Conservation (phyloP, 225 moss, liverwort and hornwort species). For the Antitrichia curtipendula region DNA sequence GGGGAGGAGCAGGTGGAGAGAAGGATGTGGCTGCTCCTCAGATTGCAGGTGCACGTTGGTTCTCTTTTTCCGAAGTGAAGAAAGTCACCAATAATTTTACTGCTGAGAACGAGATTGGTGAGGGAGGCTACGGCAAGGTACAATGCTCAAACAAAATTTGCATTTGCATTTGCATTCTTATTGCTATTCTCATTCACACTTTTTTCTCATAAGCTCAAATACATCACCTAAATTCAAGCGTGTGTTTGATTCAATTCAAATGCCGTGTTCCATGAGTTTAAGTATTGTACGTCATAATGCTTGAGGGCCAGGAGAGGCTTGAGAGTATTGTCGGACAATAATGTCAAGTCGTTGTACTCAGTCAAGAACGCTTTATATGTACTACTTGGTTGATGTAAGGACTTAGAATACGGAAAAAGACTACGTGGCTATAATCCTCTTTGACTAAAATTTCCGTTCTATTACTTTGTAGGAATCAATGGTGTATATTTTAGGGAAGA, state of each 20-base stretch:
- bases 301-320: neutral
- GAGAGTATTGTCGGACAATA: neutral
- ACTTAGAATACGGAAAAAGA: neutral
- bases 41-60: constrained; percentile 53
- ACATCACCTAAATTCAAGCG: neutral
- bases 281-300: neutral
- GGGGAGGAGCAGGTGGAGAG: constrained; percentile 46
- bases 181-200: neutral
- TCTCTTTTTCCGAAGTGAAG: constrained; percentile 61
- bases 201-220: neutral
- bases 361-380: neutral
- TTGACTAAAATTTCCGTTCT: neutral
- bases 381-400: neutral
- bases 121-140: constrained; percentile 86
- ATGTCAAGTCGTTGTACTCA: neutral
- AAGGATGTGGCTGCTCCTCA: constrained; percentile 66
- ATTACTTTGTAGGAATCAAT: too few species aligned
- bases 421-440: neutral
- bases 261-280: neutral
- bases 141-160: neutral
- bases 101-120: constrained; percentile 53
- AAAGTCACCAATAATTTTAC: constrained; percentile 55
- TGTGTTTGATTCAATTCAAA: neutral
- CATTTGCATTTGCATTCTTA: neutral
- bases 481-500: neutral